A percentile compares a stretch with the other conserved stretches of the same genome.
Conservation (phyloP, 768 basidiomycete species). For the Lentinula sp. region DNA sequence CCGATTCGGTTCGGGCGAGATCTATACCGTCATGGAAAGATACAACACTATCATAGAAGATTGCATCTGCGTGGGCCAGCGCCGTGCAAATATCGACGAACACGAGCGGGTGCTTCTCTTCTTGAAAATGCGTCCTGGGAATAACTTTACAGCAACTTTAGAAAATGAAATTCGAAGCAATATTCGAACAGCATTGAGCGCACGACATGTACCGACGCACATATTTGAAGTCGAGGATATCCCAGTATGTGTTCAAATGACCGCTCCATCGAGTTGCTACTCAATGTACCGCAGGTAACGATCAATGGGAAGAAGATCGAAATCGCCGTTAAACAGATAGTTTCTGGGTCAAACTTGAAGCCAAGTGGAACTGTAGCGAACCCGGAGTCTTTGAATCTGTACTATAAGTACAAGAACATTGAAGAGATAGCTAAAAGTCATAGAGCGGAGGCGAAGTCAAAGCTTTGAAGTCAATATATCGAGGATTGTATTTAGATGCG, state of each 20-base stretch:
- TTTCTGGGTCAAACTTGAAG: slow-evolving; percentile 49
- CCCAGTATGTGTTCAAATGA: slow-evolving; percentile 39
- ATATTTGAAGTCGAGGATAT: slow-evolving; percentile 62
- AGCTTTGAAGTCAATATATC: not conserved
- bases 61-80: slow-evolving; percentile 68
- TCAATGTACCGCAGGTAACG: slow-evolving; percentile 44
- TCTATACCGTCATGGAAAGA: slow-evolving; percentile 65
- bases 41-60: slow-evolving; percentile 56
- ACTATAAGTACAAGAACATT: slow-evolving; percentile 56
- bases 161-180: slow-evolving; percentile 44
- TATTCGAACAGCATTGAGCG: slow-evolving; percentile 56
- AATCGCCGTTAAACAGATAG: slow-evolving; percentile 72
- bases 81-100: slow-evolving; percentile 43
- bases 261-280: not conserved
- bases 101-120: slow-evolving; percentile 78
- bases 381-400: slow-evolving; percentile 57
- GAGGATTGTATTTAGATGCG: not conserved
- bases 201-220: slow-evolving; percentile 69
- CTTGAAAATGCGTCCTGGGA: slow-evolving; percentile 54
- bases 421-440: slow-evolving; percentile 16
- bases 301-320: slow-evolving; percentile 78
- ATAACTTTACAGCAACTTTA: slow-evolving; percentile 36
- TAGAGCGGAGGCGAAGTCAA: not conserved
- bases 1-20: slow-evolving; percentile 77
- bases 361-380: slow-evolving; percentile 76